Conservation (phyloP, 305 asterid genomes). For the Fraxinus paxiana region DNA sequence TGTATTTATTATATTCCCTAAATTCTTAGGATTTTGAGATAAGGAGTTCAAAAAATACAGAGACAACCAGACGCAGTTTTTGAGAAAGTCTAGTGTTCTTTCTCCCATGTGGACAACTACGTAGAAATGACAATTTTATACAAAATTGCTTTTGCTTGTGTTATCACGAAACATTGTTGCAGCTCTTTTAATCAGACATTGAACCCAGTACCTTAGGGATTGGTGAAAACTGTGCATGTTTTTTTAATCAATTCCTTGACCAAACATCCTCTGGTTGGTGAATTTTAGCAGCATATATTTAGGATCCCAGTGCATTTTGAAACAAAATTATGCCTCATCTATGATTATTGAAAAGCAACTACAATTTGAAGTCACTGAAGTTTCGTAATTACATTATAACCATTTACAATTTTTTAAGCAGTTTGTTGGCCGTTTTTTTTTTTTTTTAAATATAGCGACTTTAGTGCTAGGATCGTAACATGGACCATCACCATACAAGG, state of each 20-base stretch:
- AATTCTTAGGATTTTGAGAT: background rate
- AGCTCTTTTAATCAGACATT: background rate
- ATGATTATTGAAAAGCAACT: background rate
- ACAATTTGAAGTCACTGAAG: background rate
- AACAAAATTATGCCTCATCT: background rate
- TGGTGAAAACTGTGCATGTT: background rate
- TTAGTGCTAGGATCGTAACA: background rate
- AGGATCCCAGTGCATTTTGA: background rate
- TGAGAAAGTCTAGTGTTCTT: conserved; percentile 16
- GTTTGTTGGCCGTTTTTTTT: background rate
- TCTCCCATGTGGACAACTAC: background rate
- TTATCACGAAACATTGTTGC: background rate
- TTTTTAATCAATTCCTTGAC: background rate
- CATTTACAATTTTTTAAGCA: background rate
- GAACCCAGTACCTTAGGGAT: background rate
- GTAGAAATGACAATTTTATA: background rate
- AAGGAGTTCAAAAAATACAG: conserved; percentile 4
- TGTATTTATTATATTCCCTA: background rate
- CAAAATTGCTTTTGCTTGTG: background rate
- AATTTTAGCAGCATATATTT: background rate
- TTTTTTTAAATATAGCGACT: background rate
- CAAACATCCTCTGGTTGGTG: background rate
- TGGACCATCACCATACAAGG: background rate
- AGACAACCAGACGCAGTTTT: background rate
- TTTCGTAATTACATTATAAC: background rate